A percentile compares a stretch with the other conserved stretches of the same genome.
phyloP scores from a whole-genome alignment of 495 filamentous ascomycete species.

The Aspergillus baeticus region DNA sequence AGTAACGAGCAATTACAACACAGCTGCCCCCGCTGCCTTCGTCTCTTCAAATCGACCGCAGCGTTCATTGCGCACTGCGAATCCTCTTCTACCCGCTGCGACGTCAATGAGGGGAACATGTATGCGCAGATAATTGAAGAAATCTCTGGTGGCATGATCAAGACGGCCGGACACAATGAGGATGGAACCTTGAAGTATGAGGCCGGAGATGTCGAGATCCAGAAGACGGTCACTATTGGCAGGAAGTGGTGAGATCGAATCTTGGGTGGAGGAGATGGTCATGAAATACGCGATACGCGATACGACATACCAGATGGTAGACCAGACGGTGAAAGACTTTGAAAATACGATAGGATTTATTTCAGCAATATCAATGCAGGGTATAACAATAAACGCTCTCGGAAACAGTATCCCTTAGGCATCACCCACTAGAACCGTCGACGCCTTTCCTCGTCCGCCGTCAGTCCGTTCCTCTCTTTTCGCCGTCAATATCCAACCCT shows the following conservation, averaged over 20 bases:
- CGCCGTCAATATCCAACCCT: background rate
- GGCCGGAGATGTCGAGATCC: constrained; percentile 15
- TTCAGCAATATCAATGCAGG: constrained; percentile 2
- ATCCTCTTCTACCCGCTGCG: constrained; percentile 38
- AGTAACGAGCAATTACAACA: background rate
- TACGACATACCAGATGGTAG: too few species aligned
- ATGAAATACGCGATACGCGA: too few species aligned
- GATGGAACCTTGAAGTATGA: constrained; percentile 30
- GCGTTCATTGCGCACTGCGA: constrained; percentile 53
- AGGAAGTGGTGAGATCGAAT: background rate
- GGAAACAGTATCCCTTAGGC: background rate
- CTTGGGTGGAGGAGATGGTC: background rate
- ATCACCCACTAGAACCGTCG: background rate
- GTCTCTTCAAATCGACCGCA: constrained; percentile 39
- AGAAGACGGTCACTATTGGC: background rate
- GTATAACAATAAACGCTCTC: constrained; percentile 4
- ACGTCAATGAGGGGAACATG: constrained; percentile 30
- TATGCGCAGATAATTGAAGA: constrained; percentile 46
- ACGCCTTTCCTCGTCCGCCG: background rate
- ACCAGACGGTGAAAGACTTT: too few species aligned
- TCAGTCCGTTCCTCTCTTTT: background rate
- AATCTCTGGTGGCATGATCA: constrained; percentile 48
- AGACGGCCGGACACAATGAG: constrained; percentile 21
- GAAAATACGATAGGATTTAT: background rate
- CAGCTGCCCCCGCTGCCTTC: constrained; percentile 45